Conservation (phyloP, 2,329 filamentous ascomycete species). For the Trichoderma arundinaceum region DNA sequence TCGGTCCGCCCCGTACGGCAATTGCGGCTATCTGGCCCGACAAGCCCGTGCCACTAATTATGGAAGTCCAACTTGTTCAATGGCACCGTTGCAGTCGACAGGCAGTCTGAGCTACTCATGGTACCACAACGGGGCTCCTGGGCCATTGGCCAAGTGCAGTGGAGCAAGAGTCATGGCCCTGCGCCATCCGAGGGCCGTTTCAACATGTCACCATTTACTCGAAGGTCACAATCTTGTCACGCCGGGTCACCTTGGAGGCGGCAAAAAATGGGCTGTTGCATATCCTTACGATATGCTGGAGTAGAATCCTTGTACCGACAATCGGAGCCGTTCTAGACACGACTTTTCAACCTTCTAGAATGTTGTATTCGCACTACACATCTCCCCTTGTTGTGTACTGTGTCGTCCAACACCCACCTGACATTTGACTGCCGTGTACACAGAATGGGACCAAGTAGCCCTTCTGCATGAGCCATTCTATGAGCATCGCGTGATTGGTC, state of each 20-base stretch:
- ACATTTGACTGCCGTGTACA: neutral
- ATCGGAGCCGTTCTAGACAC: too few species aligned
- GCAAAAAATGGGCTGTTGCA: neutral
- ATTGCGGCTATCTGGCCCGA: slow-evolving; percentile 17
- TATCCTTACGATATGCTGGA: neutral
- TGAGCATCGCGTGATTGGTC: neutral
- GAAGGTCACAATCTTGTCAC: slow-evolving; percentile 1
- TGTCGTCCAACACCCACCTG: neutral
- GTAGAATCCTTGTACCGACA: neutral
- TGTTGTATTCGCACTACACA: neutral
- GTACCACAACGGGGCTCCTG: neutral
- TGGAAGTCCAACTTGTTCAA: neutral
- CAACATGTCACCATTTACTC: neutral
- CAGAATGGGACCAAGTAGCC: neutral
- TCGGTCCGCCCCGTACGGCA: slow-evolving; percentile 16
- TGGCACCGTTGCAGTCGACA: slow-evolving; percentile 11
- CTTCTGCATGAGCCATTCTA: neutral
- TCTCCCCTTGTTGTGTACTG: neutral
- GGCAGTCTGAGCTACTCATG: neutral
- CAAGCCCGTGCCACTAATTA: slow-evolving; percentile 7
- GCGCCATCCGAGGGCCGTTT: slow-evolving; percentile 17
- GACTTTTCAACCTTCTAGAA: too few species aligned
- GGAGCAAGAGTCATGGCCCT: slow-evolving; percentile 15
- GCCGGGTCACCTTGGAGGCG: neutral
- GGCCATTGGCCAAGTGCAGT: neutral